Evolutionary conservation across 75 land plant species (phyloP), one percentile per base, ranked within the genome.

Genomic region (Picea glauca): DNA sequence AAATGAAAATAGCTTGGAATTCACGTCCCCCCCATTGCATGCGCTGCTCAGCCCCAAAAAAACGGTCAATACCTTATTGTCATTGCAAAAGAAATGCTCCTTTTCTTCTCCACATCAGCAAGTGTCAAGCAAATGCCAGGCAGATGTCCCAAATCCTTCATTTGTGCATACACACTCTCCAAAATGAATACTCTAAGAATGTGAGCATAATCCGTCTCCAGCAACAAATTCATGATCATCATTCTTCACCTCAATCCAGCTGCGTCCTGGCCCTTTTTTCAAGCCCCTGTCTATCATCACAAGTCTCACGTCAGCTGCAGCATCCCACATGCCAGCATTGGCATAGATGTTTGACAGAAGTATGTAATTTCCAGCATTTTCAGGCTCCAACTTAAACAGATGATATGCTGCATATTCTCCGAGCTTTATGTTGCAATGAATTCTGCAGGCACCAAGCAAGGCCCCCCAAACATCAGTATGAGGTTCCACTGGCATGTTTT

Each of bases 301-400:
- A 21, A 23, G 1, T 7, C 26, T 31, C n/a, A 73, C n/a, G 14
- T 7, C 7, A 31, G 20, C 9, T 18, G 26, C 26, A 3, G n/a
- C 33, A 31, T 73, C 75, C 75, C 75, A 73, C n/a, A 23, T 33
- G 8, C 59, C 75, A 26, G 40, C 40, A 31, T 21, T 13, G 11
- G 75, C 75, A 73, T 35, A 73, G 32, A 73, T 23, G 13, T 73
- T 73, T 31, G 33, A 18, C 75, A 73, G 75, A 9, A 31, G 4
- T 12, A 32, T 31, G 33, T 73, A 63, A 63, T 26, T n/a, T 7
- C 26, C 26, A 63, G 21, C 26, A 63, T 63, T 63, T 7, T 63
- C 26, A n/a, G 65, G 65, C 26, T 63, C 65, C 65, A 63, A 63
- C 65, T 63, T 26, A 63, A 63, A n/a, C 65, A 63, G 65, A n/a